Evolutionary conservation across 768 basidiomycete genomes (phyloP), one percentile per base, ranked within the genome.

Genomic region (Multifurca ochricompacta): DNA sequence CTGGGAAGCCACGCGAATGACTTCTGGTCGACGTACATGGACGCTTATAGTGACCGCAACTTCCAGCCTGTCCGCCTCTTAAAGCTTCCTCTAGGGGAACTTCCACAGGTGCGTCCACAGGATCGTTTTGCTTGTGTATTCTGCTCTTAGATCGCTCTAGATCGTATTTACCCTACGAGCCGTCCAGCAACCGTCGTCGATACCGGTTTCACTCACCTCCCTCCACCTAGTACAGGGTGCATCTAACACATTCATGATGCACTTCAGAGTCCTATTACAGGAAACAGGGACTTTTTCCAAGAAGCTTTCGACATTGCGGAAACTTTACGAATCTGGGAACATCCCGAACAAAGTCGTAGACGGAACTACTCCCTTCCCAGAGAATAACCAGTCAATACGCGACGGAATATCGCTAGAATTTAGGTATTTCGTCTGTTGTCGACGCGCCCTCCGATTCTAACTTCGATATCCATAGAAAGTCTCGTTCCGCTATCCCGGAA

Each of bases 401-500:
- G 50, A 52, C 28, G 56, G 56, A 3, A 71, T 86, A n/a, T 71
- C 77, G 1, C 56, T 86, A 1, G 83, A 86, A 62, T 86, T 86
- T 62, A 77, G 75, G 83, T 76, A 66, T 61, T 53, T 53, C 27
- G 14, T 9, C 18, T 52, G 40, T 31, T 18, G 2, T 40, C n/a
- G 5, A 66, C 63, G 37, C 65, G 57, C 18, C 63, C 19, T 42
- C 36, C n/a, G 48, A 61, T 27, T 44, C 68, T 61, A 18, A 53
- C 40, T 16, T n/a, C n/a, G n/a, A n/a, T 6, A 1, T 19, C 14
- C 2, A 39, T 83, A 83, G 64, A 76, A 84, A 55, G 88, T 91
- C 7, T 83, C 78, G 6, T 90, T 89, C 69, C 73, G 66, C 36
- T 90, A 91, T 62, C 82, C 85, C 0, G 78, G 64, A 64, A 70